Conservation (phyloP, 2,329 filamentous ascomycete genomes). For the Proliferodiscus dingleyae region DNA sequence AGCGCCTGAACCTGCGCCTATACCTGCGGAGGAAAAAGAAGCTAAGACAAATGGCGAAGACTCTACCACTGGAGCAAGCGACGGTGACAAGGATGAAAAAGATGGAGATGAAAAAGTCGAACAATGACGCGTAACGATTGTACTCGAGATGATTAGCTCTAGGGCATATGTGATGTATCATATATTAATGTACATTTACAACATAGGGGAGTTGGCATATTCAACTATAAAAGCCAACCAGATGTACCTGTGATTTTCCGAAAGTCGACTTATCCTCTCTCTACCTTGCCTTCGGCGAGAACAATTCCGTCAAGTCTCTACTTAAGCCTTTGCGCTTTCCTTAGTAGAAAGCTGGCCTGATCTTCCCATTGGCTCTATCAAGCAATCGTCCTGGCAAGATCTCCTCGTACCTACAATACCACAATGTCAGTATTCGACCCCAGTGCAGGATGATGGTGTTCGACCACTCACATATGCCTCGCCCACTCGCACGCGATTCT, state of each 20-base stretch:
- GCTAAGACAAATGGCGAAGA: conserved; percentile 1
- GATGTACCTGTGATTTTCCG: too few species aligned
- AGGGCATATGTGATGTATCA: background rate
- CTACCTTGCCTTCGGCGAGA: background rate
- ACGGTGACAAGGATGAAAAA: background rate
- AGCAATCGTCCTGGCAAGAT: conserved; percentile 23
- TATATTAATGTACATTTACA: background rate
- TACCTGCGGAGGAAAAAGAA: background rate
- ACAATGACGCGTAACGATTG: background rate
- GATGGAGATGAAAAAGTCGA: background rate
- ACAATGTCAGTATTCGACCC: background rate
- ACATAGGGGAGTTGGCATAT: background rate
- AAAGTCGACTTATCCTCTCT: background rate
- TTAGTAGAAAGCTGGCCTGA: conserved; percentile 38
- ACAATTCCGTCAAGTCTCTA: background rate
- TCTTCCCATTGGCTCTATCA: conserved; percentile 37
- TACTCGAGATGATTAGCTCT: background rate
- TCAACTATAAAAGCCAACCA: too few species aligned
- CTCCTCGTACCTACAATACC: conserved; percentile 20
- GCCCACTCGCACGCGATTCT: conserved; percentile 51
- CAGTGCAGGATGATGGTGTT: too few species aligned
- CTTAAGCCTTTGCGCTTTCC: background rate
- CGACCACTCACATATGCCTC: conserved; percentile 42
- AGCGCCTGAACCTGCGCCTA: background rate
- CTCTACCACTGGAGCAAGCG: background rate